A percentile compares a stretch with the other conserved stretches of the same genome.
These are phyloP conservation scores for Pichia sp. DNA, from an alignment of 1,139 yeast genomes.

Conservation along the genomic window DNA sequence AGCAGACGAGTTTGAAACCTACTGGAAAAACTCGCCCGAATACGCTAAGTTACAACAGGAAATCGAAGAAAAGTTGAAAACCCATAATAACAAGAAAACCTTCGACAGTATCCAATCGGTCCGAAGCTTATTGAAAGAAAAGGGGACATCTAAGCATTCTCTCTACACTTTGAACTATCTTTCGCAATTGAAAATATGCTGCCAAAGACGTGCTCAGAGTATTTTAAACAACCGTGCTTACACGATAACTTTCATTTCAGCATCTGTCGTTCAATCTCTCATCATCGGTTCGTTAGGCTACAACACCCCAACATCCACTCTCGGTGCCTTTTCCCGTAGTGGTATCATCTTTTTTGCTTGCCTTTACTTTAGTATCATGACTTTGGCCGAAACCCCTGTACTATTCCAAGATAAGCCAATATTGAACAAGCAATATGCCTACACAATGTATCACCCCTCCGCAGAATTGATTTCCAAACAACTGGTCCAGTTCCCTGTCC, in stretches of 20 bases:
- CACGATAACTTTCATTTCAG: constrained; percentile 43
- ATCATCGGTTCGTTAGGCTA: constrained; percentile 39
- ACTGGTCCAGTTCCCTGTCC: constrained; percentile 38
- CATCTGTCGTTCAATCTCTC: constrained; percentile 43
- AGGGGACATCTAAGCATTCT: constrained; percentile 33
- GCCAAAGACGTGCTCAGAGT: constrained; percentile 44
- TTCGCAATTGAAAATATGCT: constrained; percentile 44
- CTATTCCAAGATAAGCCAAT: constrained; percentile 41
- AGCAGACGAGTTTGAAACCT: constrained; percentile 46
- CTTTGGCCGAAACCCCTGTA: constrained; percentile 40
- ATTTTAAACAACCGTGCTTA: constrained; percentile 46
- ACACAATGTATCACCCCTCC: constrained; percentile 42
- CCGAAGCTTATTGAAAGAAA: constrained; percentile 36
- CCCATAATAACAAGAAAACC: constrained; percentile 30
- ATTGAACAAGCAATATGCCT: constrained; percentile 41
- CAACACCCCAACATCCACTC: constrained; percentile 32
- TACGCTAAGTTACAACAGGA: constrained; percentile 31
- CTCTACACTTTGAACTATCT: constrained; percentile 42
- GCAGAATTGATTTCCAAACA: constrained; percentile 46
- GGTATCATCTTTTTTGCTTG: constrained; percentile 42
- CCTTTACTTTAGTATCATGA: constrained; percentile 40
- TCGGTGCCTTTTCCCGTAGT: constrained; percentile 38
- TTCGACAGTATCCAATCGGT: constrained; percentile 25
- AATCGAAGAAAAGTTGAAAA: constrained; percentile 23
- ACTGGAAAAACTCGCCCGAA: constrained; percentile 41